Evolutionary conservation across 2,329 filamentous ascomycete species (phyloP).

Genomic region (Diaporthe helianthi): DNA sequence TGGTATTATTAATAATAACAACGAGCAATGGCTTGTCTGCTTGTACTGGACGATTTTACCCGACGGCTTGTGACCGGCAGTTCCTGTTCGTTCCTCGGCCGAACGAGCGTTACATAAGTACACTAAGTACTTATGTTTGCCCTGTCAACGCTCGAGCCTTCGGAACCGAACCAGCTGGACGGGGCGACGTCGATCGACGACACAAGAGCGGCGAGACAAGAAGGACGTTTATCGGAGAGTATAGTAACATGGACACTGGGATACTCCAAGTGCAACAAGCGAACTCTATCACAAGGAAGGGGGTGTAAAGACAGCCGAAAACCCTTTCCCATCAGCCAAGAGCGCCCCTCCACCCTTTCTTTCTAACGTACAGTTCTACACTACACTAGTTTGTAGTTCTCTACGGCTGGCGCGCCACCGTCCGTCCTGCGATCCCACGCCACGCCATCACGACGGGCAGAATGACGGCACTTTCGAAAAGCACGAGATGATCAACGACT

Average conservation of each 20-base stretch:
- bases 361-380: too few relatives aligned
- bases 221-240: background rate
- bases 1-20: background rate
- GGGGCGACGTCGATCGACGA: slow-evolving; percentile 6
- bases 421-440: background rate
- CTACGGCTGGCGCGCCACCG: slow-evolving; percentile 4
- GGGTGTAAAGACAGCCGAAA: background rate
- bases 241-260: background rate
- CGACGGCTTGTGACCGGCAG: slow-evolving; percentile 2
- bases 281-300: background rate
- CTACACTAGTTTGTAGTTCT: too few relatives aligned
- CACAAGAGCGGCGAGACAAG: background rate
- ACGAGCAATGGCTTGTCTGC: background rate
- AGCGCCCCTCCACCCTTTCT: slow-evolving; percentile 3
- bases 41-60: slow-evolving; percentile 5
- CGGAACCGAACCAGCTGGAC: slow-evolving; percentile 17
- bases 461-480: slow-evolving; percentile 8
- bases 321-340: slow-evolving; percentile 14
- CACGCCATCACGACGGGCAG: background rate
- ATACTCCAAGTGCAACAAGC: background rate
- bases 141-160: slow-evolving; percentile 11
- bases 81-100: slow-evolving; percentile 6
- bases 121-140: too few relatives aligned
- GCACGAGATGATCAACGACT: slow-evolving; percentile 15
- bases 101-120: background rate